Evolutionary conservation across 305 asterid species (phyloP).

Genomic region (Fraxinus dipetala): DNA sequence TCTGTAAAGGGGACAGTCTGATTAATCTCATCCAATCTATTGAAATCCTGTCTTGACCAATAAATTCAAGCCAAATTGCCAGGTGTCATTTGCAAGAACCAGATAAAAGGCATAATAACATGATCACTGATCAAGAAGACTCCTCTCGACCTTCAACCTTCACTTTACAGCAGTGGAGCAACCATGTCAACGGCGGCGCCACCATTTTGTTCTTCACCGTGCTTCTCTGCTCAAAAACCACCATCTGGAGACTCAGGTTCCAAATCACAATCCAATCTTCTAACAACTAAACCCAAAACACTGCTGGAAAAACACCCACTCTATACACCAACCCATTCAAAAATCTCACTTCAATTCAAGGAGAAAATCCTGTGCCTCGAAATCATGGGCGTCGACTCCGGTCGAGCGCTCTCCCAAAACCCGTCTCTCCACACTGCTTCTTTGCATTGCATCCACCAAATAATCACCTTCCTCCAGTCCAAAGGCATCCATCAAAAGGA

Average conservation of each 20-base stretch:
- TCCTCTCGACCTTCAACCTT: background rate
- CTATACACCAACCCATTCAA: conserved; percentile 54
- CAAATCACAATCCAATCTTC: conserved; percentile 30
- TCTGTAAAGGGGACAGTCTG: background rate
- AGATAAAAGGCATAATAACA: conserved; percentile 2
- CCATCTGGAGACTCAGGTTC: conserved; percentile 19
- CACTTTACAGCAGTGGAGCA: conserved; percentile 37
- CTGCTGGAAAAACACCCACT: conserved; percentile 72
- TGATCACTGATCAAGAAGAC: background rate
- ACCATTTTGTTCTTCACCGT: conserved; percentile 47
- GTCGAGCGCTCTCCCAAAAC: conserved; percentile 68
- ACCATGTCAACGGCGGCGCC: conserved; percentile 39
- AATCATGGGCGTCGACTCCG: conserved; percentile 85
- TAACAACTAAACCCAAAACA: conserved; percentile 49
- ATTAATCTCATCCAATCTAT: conserved; percentile 35
- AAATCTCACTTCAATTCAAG: conserved; percentile 77
- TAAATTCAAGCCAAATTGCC: conserved; percentile 33
- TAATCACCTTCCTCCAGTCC: conserved; percentile 68
- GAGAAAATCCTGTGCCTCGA: conserved; percentile 88
- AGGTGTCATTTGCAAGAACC: conserved; percentile 35
- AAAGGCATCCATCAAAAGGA: conserved; percentile 87
- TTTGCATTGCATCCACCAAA: conserved; percentile 55
- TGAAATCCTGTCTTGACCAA: conserved; percentile 54
- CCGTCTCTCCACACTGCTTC: conserved; percentile 64
- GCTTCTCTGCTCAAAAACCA: conserved; percentile 43